Evolutionary conservation across 1,284 basidiomycete species (phyloP).

Genomic region (Cryptococcus sp.): DNA sequence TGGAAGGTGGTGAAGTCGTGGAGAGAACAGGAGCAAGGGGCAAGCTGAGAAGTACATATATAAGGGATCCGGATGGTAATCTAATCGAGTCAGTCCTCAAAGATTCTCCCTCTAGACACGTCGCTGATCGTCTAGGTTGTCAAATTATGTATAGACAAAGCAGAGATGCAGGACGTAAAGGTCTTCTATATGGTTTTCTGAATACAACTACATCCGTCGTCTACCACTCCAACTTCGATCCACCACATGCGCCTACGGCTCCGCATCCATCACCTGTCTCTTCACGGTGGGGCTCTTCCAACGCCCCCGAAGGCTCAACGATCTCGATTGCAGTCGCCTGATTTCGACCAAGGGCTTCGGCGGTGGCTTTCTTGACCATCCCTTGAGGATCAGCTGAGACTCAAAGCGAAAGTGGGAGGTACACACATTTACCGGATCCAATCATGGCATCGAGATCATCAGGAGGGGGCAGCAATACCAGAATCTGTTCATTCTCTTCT

Average conservation of each 20-base stretch:
- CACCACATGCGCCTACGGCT: background rate
- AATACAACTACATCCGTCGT: no score
- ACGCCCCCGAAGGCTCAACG: slow-evolving; percentile 33
- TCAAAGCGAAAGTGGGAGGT: no score
- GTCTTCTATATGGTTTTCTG: no score
- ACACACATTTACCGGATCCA: slow-evolving; percentile 63
- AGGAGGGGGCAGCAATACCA: slow-evolving; percentile 57
- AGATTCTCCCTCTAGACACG: background rate
- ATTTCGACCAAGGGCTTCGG: slow-evolving; percentile 51
- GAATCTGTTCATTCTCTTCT: slow-evolving; percentile 52
- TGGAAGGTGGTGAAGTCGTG: slow-evolving; percentile 26
- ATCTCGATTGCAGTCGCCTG: slow-evolving; percentile 53
- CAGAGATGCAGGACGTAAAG: no score
- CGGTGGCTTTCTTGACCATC: slow-evolving; percentile 52
- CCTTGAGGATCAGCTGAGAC: slow-evolving; percentile 10
- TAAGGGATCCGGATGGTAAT: slow-evolving; percentile 19
- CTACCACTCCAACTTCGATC: background rate
- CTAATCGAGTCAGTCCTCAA: slow-evolving; percentile 13
- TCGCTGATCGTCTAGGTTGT: background rate
- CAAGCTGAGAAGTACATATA: slow-evolving; percentile 12
- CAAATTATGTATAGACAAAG: background rate
- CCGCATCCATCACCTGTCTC: background rate
- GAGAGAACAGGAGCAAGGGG: slow-evolving; percentile 12
- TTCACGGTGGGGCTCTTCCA: background rate
- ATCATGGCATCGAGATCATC: slow-evolving; percentile 62